Conservation (phyloP, 1,284 basidiomycete genomes). For the Polyporus tsugae region DNA sequence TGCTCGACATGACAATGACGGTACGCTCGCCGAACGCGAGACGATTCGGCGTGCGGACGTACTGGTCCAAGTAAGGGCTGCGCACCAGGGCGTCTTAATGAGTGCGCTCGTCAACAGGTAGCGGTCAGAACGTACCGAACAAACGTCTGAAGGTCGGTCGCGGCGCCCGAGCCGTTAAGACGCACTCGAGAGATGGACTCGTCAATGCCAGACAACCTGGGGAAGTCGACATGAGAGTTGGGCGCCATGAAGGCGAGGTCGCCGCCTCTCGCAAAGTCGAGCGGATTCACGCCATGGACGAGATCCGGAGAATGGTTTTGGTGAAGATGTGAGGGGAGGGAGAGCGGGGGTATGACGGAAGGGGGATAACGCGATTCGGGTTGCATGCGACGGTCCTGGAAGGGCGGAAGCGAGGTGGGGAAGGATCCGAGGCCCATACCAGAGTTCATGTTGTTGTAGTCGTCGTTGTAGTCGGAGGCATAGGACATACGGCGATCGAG, state of each 20-base stretch:
- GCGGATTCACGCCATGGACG: constrained; percentile 70
- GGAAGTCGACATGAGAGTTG: constrained; percentile 60
- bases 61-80: constrained; percentile 84
- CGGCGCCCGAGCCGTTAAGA: constrained; percentile 66
- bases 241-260: constrained; percentile 64
- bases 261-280: constrained; percentile 64
- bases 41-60: constrained; percentile 85
- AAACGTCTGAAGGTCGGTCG: constrained; percentile 80
- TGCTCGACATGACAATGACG: constrained; percentile 95
- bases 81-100: constrained; percentile 25
- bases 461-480: constrained; percentile 60
- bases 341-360: constrained; percentile 47
- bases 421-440: constrained; percentile 51
- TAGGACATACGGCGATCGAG: constrained; percentile 70
- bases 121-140: constrained; percentile 64
- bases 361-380: constrained; percentile 47
- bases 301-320: constrained; percentile 56
- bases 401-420: constrained; percentile 57
- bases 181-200: constrained; percentile 71
- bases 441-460: constrained; percentile 60
- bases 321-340: constrained; percentile 52
- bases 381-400: constrained; percentile 62
- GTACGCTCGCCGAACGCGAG: constrained; percentile 93
- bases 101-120: constrained; percentile 30
- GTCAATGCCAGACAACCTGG: constrained; percentile 66